These are phyloP conservation scores for Poronia punctata DNA, from an alignment of 495 filamentous ascomycete species.

Conservation along the genomic window DNA sequence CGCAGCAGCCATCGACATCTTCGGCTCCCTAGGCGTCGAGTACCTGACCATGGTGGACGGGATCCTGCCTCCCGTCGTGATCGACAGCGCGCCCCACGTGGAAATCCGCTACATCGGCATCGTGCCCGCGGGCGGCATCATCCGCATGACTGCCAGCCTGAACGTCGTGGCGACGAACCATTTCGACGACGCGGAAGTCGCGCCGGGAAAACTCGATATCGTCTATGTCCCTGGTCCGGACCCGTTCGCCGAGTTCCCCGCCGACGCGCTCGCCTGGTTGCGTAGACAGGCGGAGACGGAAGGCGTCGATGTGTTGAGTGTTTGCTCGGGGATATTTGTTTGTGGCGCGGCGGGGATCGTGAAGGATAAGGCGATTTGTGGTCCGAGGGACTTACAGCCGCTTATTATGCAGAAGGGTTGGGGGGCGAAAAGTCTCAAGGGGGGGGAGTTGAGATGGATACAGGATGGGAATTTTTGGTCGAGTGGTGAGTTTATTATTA, in stretches of 20 bases:
- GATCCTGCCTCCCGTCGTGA: slow-evolving; percentile 28
- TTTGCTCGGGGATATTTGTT: slow-evolving; percentile 49
- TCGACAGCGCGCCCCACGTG: slow-evolving; percentile 32
- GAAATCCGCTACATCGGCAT: slow-evolving; percentile 40
- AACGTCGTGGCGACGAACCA: slow-evolving; percentile 34
- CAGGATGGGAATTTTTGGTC: slow-evolving; percentile 56
- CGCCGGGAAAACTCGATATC: slow-evolving; percentile 45
- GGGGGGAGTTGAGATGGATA: slow-evolving; percentile 41
- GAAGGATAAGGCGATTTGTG: slow-evolving; percentile 41
- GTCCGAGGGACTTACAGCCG: slow-evolving; percentile 44
- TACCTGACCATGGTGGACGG: slow-evolving; percentile 29
- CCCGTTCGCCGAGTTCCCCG: slow-evolving; percentile 26
- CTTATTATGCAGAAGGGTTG: slow-evolving; percentile 37
- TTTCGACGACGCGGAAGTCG: slow-evolving; percentile 34
- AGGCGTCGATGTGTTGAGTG: slow-evolving; percentile 41
- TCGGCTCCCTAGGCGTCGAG: slow-evolving; percentile 37
- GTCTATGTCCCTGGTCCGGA: slow-evolving; percentile 48
- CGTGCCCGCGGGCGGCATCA: slow-evolving; percentile 19
- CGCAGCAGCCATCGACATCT: slow-evolving; percentile 40
- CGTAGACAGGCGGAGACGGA: slow-evolving; percentile 28
- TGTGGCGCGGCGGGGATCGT: slow-evolving; percentile 45
- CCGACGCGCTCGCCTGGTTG: slow-evolving; percentile 39
- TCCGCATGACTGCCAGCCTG: slow-evolving; percentile 30
- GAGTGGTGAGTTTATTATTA: slow-evolving; percentile 38
- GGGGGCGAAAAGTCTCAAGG: slow-evolving; percentile 36